These are phyloP conservation scores for Echria macrotheca DNA, from an alignment of 495 filamentous ascomycete species.

Conservation along the genomic window DNA sequence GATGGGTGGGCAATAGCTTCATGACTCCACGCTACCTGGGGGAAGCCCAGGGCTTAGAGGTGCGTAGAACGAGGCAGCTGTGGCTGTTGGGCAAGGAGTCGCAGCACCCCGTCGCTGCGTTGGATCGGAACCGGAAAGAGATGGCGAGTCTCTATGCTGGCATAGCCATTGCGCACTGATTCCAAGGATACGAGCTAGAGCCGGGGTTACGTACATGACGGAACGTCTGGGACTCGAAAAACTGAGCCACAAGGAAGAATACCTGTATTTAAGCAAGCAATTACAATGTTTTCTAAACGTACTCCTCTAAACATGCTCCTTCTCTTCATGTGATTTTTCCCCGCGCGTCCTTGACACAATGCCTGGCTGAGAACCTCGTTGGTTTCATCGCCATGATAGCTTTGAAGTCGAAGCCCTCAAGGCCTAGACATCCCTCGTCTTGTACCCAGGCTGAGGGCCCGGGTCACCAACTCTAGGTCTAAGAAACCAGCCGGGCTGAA, in stretches of 20 bases:
- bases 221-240: no score
- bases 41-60: constrained; percentile 3
- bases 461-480: not conserved
- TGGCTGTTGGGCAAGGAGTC: constrained; percentile 1
- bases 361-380: not conserved
- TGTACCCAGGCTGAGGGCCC: constrained; percentile 2
- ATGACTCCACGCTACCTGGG: constrained; percentile 7
- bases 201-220: no score
- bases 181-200: no score
- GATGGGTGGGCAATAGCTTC: not conserved
- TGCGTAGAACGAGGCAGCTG: constrained; percentile 2
- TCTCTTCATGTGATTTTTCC: constrained; percentile 3
- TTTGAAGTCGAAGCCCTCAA: constrained; percentile 2
- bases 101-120: not conserved
- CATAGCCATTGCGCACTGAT: not conserved
- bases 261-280: no score
- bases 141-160: not conserved
- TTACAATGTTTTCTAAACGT: no score
- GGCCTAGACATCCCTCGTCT: constrained; percentile 1
- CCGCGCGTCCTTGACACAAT: constrained; percentile 2
- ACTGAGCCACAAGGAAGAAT: no score
- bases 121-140: not conserved
- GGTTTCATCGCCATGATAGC: constrained; percentile 2
- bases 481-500: constrained; percentile 1
- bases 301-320: constrained; percentile 3